Evolutionary conservation across 768 basidiomycete species (phyloP), one percentile per base, ranked within the genome.

Genomic region (Boletales sp.): DNA sequence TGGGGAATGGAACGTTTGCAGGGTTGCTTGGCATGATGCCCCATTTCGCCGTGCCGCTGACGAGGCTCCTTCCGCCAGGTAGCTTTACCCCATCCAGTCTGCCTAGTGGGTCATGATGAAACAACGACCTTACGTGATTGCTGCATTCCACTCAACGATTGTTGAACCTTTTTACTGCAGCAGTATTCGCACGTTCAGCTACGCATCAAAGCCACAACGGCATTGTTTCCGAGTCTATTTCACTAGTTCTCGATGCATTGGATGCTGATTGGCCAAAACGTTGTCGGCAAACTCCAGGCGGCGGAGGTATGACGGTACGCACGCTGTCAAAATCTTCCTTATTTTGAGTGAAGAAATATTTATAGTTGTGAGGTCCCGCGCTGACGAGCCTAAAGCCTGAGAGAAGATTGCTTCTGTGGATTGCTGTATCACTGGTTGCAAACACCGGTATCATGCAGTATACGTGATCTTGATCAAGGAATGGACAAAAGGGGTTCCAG

Each of bases 391-490:
- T 52, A 57, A 51, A 56, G 58, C 63, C 55, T 68, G 68, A 59
- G 67, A 59, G 55, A 50, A 55, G 46, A 48, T 51, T 41, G 21
- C 33, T 40, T 39, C 35, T 32, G 36, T 37, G 34, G 37, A 34
- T 12, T 17, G 31, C 8, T 51, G 62, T 57, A 52, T 52, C 46
- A 41, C 39, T 49, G 35, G 18, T 39, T 35, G 57, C 41, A 46
- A 51, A 41, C 37, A 54, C 43, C 41, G 38, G 39, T 37, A 53
- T 32, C 25, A 44, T 41, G 50, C 36, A 46, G 32, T 52, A 56
- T 68, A 67, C 63, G 63, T 69, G 57, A 67, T 68, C 21, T 45
- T 5, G 41, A 51, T 39, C 43, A 48, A 56, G 53, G 56, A 48
- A 54, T 43, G 41, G 41, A 48, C 45, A 36, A 41, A 46, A 36